Evolutionary conservation across 2,329 filamentous ascomycete species (phyloP), one percentile per base, ranked within the genome.

Genomic region (Zopfia rhizophila): DNA sequence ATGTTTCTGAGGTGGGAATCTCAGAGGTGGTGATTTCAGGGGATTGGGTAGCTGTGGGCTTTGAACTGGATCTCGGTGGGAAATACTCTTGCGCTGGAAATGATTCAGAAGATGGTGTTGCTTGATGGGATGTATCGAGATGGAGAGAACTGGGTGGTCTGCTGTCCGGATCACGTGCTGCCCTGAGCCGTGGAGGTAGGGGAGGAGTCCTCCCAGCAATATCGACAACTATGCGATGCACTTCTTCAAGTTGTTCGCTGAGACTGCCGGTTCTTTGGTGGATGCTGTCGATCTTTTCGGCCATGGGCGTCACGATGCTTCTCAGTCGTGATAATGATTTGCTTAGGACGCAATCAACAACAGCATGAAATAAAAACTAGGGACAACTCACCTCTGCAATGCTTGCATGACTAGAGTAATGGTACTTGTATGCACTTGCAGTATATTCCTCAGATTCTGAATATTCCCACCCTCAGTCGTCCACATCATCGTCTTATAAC

Each of bases 401-500:
- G 74, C 74, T 48, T 76, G 70, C 51, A 67, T 71, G 2, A 69
- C 68, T 23, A 75, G 46, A 7, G 63, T 63, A 37, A 76, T 72
- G 10, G 72, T 72, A 47, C 61, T 69, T 14, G 69, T 69, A 45
- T 78, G 75, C 68, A 76, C 72, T 19, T 72, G 68, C 7, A 78
- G 57, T 53, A 76, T 62, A 44, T 69, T 61, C 32, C 67, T 62
- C 38, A 79, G 53, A 16, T 69, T 61, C 8, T 66, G 58, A 16
- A 79, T 69, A 37, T 64, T 62, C 1, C 75, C 75, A 10, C 73
- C 74, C 19, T 77, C 73, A 2, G 70, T 68, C 2, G 75, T 78
- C 76, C 76, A 78, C 46, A 70, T 68, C 58, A 78, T 69, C 4
- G 67, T 72, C 42, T 70, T 69, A 56, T 75, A 76, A 47, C 73